Evolutionary conservation across 2,329 filamentous ascomycete genomes (phyloP).

Genomic region (Aureobasidium vineae): DNA sequence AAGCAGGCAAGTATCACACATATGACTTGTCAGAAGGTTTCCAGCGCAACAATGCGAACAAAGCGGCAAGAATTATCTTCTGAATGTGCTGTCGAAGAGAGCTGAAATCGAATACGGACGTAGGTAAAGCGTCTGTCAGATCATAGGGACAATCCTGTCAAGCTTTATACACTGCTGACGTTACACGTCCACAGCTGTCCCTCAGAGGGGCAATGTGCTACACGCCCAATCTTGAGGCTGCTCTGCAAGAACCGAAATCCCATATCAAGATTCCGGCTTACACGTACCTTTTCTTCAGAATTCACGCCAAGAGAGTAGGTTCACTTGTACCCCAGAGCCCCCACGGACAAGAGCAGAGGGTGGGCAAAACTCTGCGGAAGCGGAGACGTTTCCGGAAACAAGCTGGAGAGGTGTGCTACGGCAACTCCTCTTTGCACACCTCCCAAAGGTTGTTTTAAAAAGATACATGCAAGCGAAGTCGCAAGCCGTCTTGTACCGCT

Average conservation of each 20-base stretch:
- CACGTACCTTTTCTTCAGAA: slow-evolving; percentile 8
- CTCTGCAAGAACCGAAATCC: background rate
- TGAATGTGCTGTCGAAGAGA: background rate
- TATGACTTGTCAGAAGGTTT: background rate
- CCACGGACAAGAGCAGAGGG: background rate
- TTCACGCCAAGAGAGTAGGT: slow-evolving; percentile 4
- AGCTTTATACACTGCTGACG: slow-evolving; percentile 19
- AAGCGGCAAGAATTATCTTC: background rate
- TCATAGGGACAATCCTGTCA: background rate
- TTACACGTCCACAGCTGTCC: slow-evolving; percentile 14
- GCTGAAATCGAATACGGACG: slow-evolving; percentile 1
- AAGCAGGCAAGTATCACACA: slow-evolving; percentile 3
- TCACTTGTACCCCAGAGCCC: slow-evolving; percentile 3
- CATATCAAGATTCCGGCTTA: slow-evolving; percentile 2
- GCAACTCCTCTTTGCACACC: background rate
- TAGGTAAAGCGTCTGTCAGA: slow-evolving; percentile 25
- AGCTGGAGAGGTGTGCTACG: background rate
- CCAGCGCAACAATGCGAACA: slow-evolving; percentile 13
- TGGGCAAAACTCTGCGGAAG: background rate
- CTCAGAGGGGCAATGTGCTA: background rate
- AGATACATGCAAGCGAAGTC: background rate
- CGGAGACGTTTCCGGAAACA: background rate
- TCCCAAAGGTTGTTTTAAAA: background rate
- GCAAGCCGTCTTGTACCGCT: background rate
- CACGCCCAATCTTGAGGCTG: slow-evolving; percentile 4